These are phyloP conservation scores for Arthrobotrys sphaeroides DNA, from an alignment of 2,329 filamentous ascomycete species.

Conservation along the genomic window DNA sequence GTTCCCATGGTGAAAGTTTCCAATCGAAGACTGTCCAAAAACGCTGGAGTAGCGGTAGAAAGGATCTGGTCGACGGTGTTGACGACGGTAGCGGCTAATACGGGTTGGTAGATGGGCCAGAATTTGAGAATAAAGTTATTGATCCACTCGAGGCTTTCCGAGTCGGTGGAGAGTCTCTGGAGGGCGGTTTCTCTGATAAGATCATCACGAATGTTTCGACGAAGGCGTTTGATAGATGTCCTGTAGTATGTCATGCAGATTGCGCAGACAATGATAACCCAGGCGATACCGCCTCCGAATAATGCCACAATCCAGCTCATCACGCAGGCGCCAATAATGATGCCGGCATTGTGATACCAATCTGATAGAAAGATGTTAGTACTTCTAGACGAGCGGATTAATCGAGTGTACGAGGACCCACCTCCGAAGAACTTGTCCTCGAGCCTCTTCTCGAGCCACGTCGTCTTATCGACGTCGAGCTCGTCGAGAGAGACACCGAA, in stretches of 20 bases:
- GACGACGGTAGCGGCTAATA: constrained; percentile 90
- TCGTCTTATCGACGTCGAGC: constrained; percentile 73
- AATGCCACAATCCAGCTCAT: constrained; percentile 88
- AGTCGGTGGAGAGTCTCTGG: constrained; percentile 85
- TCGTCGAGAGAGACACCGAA: constrained; percentile 54
- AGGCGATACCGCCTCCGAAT: constrained; percentile 88
- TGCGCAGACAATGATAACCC: constrained; percentile 93
- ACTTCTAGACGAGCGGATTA: background rate
- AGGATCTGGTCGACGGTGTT: constrained; percentile 95
- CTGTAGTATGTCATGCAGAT: constrained; percentile 94
- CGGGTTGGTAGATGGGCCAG: constrained; percentile 97
- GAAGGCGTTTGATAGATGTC: constrained; percentile 90
- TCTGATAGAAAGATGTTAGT: constrained; percentile 68
- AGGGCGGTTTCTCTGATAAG: constrained; percentile 88
- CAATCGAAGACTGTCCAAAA: constrained; percentile 91
- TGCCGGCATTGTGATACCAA: constrained; percentile 97
- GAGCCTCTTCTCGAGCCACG: constrained; percentile 82
- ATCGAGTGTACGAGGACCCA: constrained; percentile 59
- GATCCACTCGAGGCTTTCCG: constrained; percentile 96
- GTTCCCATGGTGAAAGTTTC: constrained; percentile 93
- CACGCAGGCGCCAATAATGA: constrained; percentile 92
- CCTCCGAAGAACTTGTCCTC: constrained; percentile 91
- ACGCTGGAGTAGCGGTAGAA: constrained; percentile 87
- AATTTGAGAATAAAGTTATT: constrained; percentile 99
- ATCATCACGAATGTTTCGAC: constrained; percentile 95